Evolutionary conservation across 1,139 yeast species (phyloP).

Genomic region (Suhomyces yuchorum): DNA sequence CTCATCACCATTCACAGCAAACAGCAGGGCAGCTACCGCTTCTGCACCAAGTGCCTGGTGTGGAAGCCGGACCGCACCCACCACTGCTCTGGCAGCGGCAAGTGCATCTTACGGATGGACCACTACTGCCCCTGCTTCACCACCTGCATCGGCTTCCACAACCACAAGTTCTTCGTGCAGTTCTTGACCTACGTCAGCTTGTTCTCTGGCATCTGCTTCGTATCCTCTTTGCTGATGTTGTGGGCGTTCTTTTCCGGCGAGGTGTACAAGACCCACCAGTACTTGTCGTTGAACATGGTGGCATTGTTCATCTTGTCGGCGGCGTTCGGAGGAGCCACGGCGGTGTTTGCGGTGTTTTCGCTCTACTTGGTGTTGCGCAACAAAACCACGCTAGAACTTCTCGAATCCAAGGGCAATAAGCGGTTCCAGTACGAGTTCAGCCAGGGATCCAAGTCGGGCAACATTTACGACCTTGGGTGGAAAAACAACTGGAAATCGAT

Average conservation of each 20-base stretch:
- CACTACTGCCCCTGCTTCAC: conserved; percentile 99
- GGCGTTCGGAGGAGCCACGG: conserved; percentile 65
- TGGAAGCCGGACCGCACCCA: conserved; percentile 97
- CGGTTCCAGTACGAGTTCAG: conserved; percentile 39
- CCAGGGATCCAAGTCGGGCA: conserved; percentile 45
- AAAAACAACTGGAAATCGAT: conserved; percentile 61
- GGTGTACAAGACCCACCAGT: conserved; percentile 34
- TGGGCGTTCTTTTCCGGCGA: conserved; percentile 53
- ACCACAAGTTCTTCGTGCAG: conserved; percentile 80
- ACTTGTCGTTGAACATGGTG: conserved; percentile 62
- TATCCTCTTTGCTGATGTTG: conserved; percentile 43
- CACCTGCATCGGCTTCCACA: conserved; percentile 78
- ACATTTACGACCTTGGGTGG: conserved; percentile 75
- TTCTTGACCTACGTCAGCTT: conserved; percentile 60
- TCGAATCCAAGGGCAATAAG: conserved; percentile 53
- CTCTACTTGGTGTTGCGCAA: conserved; percentile 62
- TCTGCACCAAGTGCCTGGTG: conserved; percentile 70
- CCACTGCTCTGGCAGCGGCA: conserved; percentile 75
- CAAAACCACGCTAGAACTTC: conserved; percentile 80
- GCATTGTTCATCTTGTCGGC: conserved; percentile 59
- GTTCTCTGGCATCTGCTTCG: conserved; percentile 45
- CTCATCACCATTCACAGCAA: conserved; percentile 34
- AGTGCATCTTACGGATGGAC: conserved; percentile 77
- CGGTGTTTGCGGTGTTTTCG: conserved; percentile 60
- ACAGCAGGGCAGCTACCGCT: conserved; percentile 41